These are phyloP conservation scores for Porcisia hertigi DNA, from an alignment of 208 protist genomes.

Conservation along the genomic window DNA sequence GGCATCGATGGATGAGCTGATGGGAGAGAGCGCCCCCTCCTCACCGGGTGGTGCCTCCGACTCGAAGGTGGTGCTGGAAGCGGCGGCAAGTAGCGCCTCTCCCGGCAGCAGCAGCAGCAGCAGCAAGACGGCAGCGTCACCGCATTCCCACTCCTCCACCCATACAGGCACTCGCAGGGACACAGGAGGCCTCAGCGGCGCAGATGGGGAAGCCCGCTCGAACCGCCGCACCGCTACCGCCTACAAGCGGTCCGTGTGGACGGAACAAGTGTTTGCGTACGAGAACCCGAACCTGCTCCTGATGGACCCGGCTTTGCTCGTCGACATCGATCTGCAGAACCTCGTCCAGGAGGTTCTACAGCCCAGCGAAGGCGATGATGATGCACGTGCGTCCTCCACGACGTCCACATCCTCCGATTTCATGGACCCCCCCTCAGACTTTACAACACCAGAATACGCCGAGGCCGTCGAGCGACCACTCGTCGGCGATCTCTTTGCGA, in stretches of 20 bases:
- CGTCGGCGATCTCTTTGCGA: slow-evolving; percentile 16
- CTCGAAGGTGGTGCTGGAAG: too few species aligned
- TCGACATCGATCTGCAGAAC: slow-evolving; percentile 23
- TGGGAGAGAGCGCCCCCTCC: slow-evolving; percentile 7
- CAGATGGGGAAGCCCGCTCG: not conserved
- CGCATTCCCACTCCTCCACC: not conserved
- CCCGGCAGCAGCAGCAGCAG: not conserved
- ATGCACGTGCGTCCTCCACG: not conserved
- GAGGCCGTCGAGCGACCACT: slow-evolving; percentile 15
- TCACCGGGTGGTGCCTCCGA: not conserved
- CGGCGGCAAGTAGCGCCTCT: too few species aligned
- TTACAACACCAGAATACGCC: not conserved
- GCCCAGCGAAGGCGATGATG: not conserved
- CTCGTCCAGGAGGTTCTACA: slow-evolving; percentile 18
- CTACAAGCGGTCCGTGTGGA: slow-evolving; percentile 20
- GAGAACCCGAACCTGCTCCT: slow-evolving; percentile 28
- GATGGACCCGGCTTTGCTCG: slow-evolving; percentile 16
- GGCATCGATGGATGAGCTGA: slow-evolving; percentile 34
- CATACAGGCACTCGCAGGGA: not conserved
- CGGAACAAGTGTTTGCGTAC: slow-evolving; percentile 30
- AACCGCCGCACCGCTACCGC: not conserved
- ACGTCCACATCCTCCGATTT: not conserved
- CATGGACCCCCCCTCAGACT: not conserved
- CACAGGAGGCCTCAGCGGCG: not conserved
- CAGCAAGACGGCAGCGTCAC: not conserved